Evolutionary conservation across 2,329 filamentous ascomycete genomes (phyloP).

Genomic region (Cladosporium sp.): DNA sequence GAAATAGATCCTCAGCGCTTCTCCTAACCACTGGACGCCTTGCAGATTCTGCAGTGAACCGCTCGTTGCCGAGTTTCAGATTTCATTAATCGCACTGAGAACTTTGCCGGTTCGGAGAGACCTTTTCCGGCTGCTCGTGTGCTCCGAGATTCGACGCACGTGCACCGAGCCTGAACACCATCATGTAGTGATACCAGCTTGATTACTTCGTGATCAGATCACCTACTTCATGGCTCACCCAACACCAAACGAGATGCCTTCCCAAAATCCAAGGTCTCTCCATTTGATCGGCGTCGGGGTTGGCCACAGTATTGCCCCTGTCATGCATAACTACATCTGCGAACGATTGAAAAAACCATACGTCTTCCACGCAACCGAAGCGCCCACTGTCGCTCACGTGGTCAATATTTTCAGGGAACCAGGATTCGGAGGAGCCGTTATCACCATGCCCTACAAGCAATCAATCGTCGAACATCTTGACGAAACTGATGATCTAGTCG

Average conservation of each 20-base stretch:
- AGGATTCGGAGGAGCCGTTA: slow-evolving; percentile 31
- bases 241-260: not conserved
- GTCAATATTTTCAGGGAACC: slow-evolving; percentile 27
- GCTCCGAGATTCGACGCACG: not conserved
- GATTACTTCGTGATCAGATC: not conserved
- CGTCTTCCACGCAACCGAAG: slow-evolving; percentile 33
- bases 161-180: too few relatives aligned
- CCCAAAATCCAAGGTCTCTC: slow-evolving; percentile 10
- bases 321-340: slow-evolving; percentile 40
- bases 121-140: not conserved
- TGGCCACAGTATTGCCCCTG: slow-evolving; percentile 38
- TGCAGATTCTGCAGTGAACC: too few relatives aligned
- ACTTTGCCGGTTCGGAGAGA: not conserved
- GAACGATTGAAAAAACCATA: slow-evolving; percentile 33
- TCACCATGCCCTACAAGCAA: slow-evolving; percentile 44
- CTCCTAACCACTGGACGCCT: too few relatives aligned
- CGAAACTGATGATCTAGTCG: slow-evolving; percentile 34
- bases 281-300: slow-evolving; percentile 40
- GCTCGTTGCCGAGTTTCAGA: not conserved
- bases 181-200: not conserved
- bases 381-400: slow-evolving; percentile 30
- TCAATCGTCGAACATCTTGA: slow-evolving; percentile 35
- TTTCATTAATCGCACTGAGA: not conserved
- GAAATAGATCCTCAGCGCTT: too few relatives aligned
- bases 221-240: not conserved